These are phyloP conservation scores for Pichia ethanolica DNA, from an alignment of 805 yeast species.

Conservation along the genomic window DNA sequence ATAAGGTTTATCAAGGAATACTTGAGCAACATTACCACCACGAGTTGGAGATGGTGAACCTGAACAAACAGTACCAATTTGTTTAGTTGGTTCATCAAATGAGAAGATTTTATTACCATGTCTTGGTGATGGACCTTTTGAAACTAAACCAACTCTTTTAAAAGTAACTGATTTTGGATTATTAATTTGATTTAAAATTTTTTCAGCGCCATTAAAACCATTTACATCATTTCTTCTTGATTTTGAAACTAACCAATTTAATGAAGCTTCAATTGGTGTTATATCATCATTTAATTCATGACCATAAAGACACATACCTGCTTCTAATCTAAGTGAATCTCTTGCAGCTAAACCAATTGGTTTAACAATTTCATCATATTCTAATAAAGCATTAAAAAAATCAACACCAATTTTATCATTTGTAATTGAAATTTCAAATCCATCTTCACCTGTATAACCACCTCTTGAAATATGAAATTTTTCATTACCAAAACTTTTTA, in stretches of 20 bases:
- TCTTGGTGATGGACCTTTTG: slow-evolving; percentile 91
- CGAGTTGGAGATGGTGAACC: slow-evolving; percentile 54
- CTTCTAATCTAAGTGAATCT: slow-evolving; percentile 90
- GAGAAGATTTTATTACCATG: slow-evolving; percentile 59
- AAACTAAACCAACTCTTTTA: slow-evolving; percentile 68
- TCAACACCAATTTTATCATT: slow-evolving; percentile 44
- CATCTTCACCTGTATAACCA: slow-evolving; percentile 98
- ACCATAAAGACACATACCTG: slow-evolving; percentile 97
- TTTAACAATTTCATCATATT: slow-evolving; percentile 43
- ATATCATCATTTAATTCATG: slow-evolving; percentile 74
- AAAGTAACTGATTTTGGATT: slow-evolving; percentile 52
- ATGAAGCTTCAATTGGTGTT: slow-evolving; percentile 84
- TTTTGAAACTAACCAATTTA: slow-evolving; percentile 87
- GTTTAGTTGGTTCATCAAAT: slow-evolving; percentile 42
- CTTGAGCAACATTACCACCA: slow-evolving; percentile 85
- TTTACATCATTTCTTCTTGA: slow-evolving; percentile 47
- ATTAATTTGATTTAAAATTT: slow-evolving; percentile 58
- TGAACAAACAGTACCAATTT: slow-evolving; percentile 52
- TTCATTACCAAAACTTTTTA: slow-evolving; percentile 33
- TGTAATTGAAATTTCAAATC: slow-evolving; percentile 85
- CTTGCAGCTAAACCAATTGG: slow-evolving; percentile 98
- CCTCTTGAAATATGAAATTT: slow-evolving; percentile 81
- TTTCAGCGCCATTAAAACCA: slow-evolving; percentile 68
- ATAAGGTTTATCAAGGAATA: slow-evolving; percentile 64
- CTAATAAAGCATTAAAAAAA: slow-evolving; percentile 55